Conservation (phyloP, 139 green algal species). For the Picochlorum sp. region DNA sequence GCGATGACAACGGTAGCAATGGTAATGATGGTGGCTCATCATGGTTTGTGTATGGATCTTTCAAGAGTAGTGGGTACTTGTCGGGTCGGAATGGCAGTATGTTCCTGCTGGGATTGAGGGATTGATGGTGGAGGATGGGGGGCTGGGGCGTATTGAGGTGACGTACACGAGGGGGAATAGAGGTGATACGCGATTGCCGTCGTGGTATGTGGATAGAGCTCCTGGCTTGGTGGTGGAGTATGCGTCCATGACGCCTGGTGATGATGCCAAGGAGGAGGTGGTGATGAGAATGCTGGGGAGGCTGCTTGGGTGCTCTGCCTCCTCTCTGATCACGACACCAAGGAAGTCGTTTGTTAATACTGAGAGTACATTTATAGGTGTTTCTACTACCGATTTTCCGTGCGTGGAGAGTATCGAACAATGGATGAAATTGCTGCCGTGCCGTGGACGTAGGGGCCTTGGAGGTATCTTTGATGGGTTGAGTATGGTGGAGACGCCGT, state of each 20-base stretch:
- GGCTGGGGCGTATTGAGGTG: neutral
- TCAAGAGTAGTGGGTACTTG: no score
- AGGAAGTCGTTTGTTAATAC: neutral
- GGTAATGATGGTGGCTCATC: no score
- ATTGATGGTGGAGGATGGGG: neutral
- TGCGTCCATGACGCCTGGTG: neutral
- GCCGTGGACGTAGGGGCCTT: constrained; percentile 43
- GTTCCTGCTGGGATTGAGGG: neutral
- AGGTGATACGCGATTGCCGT: neutral
- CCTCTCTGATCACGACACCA: neutral
- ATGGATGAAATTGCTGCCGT: constrained; percentile 87
- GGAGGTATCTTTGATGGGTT: neutral
- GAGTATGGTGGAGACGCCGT: neutral
- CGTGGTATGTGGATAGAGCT: constrained; percentile 1
- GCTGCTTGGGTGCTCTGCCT: neutral
- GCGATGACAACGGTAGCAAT: no score
- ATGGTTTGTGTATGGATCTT: no score
- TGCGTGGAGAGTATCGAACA: constrained; percentile 88
- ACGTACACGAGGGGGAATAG: neutral
- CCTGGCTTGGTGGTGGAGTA: neutral
- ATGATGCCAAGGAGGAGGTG: neutral
- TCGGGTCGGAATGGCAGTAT: neutral
- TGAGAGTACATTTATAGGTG: constrained; percentile 39
- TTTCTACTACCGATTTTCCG: constrained; percentile 61
- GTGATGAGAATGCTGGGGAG: constrained; percentile 6